A percentile compares a stretch with the other conserved stretches of the same genome.
Conservation (phyloP, 192 early-diverging fungal species). For the Linnemannia elongata region DNA sequence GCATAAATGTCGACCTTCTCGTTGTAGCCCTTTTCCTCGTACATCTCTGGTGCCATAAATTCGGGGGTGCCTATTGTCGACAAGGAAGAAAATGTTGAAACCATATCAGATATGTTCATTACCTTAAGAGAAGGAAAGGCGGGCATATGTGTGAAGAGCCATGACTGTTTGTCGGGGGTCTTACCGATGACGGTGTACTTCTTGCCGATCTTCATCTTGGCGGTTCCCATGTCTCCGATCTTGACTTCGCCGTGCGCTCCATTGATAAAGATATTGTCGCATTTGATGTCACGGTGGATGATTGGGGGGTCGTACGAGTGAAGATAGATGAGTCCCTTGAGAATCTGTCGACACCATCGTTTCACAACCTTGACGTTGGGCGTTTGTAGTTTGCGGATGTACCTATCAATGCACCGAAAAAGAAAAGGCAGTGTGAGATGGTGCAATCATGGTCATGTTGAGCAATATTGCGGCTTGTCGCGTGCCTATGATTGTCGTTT, state of each 20-base stretch:
- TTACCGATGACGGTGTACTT: constrained; percentile 87
- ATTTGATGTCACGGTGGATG: constrained; percentile 88
- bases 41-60: constrained; percentile 91
- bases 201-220: constrained; percentile 88
- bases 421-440: not conserved
- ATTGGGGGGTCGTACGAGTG: constrained; percentile 85
- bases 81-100: not conserved
- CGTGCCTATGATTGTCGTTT: not conserved
- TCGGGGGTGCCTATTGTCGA: constrained; percentile 70
- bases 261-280: constrained; percentile 91
- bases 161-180: not conserved
- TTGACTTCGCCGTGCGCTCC: constrained; percentile 87
- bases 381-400: constrained; percentile 78
- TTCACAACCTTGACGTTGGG: constrained; percentile 84
- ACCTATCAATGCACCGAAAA: constrained; percentile 43
- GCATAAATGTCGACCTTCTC: constrained; percentile 91
- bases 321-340: constrained; percentile 82
- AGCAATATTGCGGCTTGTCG: not conserved
- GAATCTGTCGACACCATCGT: constrained; percentile 82
- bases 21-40: constrained; percentile 86
- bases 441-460: not conserved
- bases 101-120: not conserved
- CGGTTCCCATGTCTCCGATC: constrained; percentile 89
- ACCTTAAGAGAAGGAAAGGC: not conserved
- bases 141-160: not conserved